A percentile compares a stretch with the other conserved stretches of the same genome.
These are phyloP conservation scores for Acacia pycnantha DNA, from an alignment of 331 rosid species.

Conservation along the genomic window DNA sequence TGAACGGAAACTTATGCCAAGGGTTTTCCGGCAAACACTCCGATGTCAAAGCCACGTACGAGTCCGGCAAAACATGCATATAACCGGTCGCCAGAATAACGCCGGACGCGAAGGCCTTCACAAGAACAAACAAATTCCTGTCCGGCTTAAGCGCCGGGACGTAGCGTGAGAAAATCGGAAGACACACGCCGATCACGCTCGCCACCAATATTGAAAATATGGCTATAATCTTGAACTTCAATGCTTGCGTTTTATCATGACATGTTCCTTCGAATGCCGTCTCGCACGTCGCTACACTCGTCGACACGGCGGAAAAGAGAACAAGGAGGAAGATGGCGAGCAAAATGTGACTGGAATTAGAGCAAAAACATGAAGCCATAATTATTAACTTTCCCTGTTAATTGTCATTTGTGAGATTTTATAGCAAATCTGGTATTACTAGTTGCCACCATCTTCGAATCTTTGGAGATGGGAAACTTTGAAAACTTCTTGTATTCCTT, in stretches of 20 bases:
- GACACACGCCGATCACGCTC: conserved; percentile 52
- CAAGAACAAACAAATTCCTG: conserved; percentile 40
- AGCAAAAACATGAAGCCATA: conserved; percentile 36
- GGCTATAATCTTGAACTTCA: conserved; percentile 54
- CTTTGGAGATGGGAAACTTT: not conserved
- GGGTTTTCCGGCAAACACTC: conserved; percentile 49
- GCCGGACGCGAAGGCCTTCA: conserved; percentile 59
- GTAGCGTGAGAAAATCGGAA: conserved; percentile 44
- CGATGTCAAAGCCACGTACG: conserved; percentile 46
- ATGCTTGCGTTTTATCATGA: conserved; percentile 31
- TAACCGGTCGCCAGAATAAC: conserved; percentile 65
- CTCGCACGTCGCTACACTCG: conserved; percentile 21
- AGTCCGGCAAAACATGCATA: conserved; percentile 86
- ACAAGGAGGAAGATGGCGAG: conserved; percentile 18
- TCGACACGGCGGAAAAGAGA: not conserved
- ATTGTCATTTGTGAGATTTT: not conserved
- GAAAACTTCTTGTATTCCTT: not conserved
- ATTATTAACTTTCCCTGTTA: not conserved
- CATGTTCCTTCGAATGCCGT: conserved; percentile 20
- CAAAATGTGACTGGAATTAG: not conserved
- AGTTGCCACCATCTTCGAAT: not conserved
- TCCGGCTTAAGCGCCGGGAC: conserved; percentile 51
- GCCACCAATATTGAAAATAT: conserved; percentile 40
- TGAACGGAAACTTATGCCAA: conserved; percentile 53
- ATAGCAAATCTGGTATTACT: not conserved